Conservation (phyloP, 2,329 filamentous ascomycete genomes). For the Penicillium sclerotiorum region DNA sequence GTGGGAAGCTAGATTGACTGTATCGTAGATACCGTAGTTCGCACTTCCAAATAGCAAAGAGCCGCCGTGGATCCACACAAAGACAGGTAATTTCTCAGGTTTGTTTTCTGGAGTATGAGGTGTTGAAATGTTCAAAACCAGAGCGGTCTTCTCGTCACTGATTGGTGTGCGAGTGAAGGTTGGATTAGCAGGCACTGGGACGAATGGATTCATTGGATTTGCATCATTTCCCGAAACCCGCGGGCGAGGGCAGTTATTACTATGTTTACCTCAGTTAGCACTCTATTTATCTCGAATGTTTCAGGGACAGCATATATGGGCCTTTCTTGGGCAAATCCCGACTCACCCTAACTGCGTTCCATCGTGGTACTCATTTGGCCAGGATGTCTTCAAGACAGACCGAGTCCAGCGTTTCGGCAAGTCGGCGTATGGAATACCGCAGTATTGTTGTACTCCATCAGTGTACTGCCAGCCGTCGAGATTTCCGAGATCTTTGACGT, state of each 20-base stretch:
- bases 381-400: constrained; percentile 10
- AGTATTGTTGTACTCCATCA: constrained; percentile 16
- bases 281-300: background rate
- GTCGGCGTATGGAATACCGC: constrained; percentile 15
- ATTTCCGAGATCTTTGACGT: constrained; percentile 7
- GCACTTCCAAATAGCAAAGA: constrained; percentile 13
- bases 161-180: constrained; percentile 4
- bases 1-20: constrained; percentile 13
- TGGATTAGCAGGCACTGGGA: constrained; percentile 15
- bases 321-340: no score
- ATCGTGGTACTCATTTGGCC: constrained; percentile 13
- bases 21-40: constrained; percentile 16
- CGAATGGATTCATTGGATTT: constrained; percentile 9
- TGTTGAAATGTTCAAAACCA: constrained; percentile 8
- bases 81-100: constrained; percentile 8
- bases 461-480: constrained; percentile 11
- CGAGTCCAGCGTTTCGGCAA: constrained; percentile 16
- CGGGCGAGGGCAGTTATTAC: constrained; percentile 12
- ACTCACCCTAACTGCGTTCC: constrained; percentile 15
- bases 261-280: background rate
- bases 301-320: no score
- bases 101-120: background rate
- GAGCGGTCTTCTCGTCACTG: constrained; percentile 9
- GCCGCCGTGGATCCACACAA: constrained; percentile 13
- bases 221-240: constrained; percentile 2